Base-by-base conservation (phyloP, 805 yeast genomes). In the Kuraishia capsulata region DNA sequence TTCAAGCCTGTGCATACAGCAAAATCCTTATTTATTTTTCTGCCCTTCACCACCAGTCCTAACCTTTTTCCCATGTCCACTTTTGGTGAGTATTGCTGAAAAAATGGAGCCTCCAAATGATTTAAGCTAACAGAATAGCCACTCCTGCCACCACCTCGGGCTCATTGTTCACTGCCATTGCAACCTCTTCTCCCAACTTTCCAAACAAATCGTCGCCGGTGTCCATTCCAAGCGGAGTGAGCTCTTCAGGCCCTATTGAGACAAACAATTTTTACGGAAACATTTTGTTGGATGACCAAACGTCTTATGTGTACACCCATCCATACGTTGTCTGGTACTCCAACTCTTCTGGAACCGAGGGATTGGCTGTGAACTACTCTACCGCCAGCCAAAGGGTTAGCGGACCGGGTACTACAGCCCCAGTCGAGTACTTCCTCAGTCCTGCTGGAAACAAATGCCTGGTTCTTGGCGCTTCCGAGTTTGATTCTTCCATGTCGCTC, bases 181-280 rank as follows among this genome's bases (percentile, higher is more conserved):
- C 71, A 3, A 53, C 59, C 2, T 56, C 51, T 9, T 65, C 62
- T 19, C 81, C 81, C 14, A 6, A 13, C 17, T 77, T 77, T 57
- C 45, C 65, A 3, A 62, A 71, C 37, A 64, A 64, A 30, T 63
- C 54, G 3, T 62, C 72, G 33, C 71, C 71, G 13, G 53, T 75
- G 40, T 46, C 51, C 0, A 52, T 76, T 26, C 77, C 81, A 14
- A 47, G 45, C 4, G 73, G 74, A 25, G 77, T 72, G 29, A 56
- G 62, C 31, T 47, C 45, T 6, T 71, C 78, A 2, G 44, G 23
- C 35, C 72, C 51, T 64, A 65, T 71, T 41, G 77, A 78, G 50
- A 86, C 95, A 18, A 84, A 85, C 65, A 84, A 82, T 57, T 84
- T 84, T 56, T 82, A 73, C 59, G 73, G 76, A 29, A 84, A 85